Percentiles rank a stretch among this genome's conserved stretches.
phyloP scores from a whole-genome alignment of 768 basidiomycete species.

The Pisolithus tinctorius region DNA sequence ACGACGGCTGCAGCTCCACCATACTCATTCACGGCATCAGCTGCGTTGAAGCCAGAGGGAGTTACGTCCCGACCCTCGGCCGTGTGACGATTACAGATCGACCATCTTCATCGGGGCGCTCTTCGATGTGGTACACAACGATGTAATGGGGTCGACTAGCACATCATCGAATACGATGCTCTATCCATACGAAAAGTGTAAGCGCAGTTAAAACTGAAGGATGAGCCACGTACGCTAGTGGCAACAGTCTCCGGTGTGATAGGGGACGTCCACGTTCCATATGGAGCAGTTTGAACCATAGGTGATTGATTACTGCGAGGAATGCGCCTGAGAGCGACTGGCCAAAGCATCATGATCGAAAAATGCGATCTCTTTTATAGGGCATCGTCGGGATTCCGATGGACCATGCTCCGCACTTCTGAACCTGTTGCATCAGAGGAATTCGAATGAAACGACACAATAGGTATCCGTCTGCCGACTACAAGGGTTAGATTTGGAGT shows the following conservation, averaged over 20 bases:
- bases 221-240: slow-evolving; percentile 27
- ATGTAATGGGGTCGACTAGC: slow-evolving; percentile 42
- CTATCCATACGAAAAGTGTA: slow-evolving; percentile 30
- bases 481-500: too few relatives aligned
- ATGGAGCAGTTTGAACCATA: slow-evolving; percentile 31
- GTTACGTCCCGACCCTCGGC: slow-evolving; percentile 39
- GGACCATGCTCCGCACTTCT: too few relatives aligned
- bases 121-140: slow-evolving; percentile 49
- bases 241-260: slow-evolving; percentile 45
- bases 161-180: slow-evolving; percentile 33
- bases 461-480: too few relatives aligned
- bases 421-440: too few relatives aligned
- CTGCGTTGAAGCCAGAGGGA: slow-evolving; percentile 44
- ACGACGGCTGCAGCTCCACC: slow-evolving; percentile 54
- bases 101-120: slow-evolving; percentile 46
- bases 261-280: slow-evolving; percentile 53
- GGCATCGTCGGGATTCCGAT: too few relatives aligned
- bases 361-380: too few relatives aligned
- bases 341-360: too few relatives aligned
- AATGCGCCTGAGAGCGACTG: too few relatives aligned
- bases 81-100: slow-evolving; percentile 47
- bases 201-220: background rate
- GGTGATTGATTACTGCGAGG: too few relatives aligned
- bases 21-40: slow-evolving; percentile 56
- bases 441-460: too few relatives aligned